Percentiles rank a stretch among this genome's conserved stretches.
phyloP scores from a whole-genome alignment of 495 filamentous ascomycete species.

The Geopyxis carbonaria region DNA sequence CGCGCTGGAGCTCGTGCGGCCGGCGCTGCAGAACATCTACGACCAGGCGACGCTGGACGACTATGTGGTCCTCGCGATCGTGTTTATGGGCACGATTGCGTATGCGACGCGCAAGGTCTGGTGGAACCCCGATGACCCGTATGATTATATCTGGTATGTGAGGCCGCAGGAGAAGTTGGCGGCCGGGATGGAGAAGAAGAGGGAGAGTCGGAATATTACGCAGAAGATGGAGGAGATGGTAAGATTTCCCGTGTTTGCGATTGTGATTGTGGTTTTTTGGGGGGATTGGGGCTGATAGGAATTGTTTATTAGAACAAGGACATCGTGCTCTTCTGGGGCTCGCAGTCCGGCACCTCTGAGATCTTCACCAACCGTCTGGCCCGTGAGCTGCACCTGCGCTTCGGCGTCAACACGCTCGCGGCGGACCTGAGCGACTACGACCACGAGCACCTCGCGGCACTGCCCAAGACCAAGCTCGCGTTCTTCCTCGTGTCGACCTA shows the following conservation, averaged over 20 bases:
- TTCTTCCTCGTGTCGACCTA: constrained; percentile 39
- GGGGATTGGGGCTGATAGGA: background rate
- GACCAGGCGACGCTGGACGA: too few relatives aligned
- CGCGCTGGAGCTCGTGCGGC: too few relatives aligned
- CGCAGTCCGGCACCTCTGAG: constrained; percentile 40
- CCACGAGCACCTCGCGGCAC: constrained; percentile 27
- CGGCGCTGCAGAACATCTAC: too few relatives aligned
- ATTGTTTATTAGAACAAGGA: constrained; percentile 19
- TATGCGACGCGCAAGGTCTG: constrained; percentile 14
- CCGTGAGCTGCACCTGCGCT: constrained; percentile 30
- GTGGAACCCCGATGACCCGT: constrained; percentile 26
- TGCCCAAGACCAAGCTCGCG: constrained; percentile 30
- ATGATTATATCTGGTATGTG: constrained; percentile 25
- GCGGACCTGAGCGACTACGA: constrained; percentile 38
- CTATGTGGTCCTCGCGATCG: constrained; percentile 5
- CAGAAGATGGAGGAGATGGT: constrained; percentile 20
- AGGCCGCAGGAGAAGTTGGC: constrained; percentile 25
- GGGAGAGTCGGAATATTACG: constrained; percentile 22
- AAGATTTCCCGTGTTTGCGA: too few relatives aligned
- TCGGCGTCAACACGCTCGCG: constrained; percentile 30
- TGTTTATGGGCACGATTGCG: too few relatives aligned
- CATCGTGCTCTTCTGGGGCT: constrained; percentile 39
- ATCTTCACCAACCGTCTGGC: constrained; percentile 33
- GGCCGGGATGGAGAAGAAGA: constrained; percentile 1
- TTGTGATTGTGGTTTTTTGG: too few relatives aligned